Base-by-base conservation (phyloP, 2,329 filamentous ascomycete species). In the Penicillium griseofulvum region DNA sequence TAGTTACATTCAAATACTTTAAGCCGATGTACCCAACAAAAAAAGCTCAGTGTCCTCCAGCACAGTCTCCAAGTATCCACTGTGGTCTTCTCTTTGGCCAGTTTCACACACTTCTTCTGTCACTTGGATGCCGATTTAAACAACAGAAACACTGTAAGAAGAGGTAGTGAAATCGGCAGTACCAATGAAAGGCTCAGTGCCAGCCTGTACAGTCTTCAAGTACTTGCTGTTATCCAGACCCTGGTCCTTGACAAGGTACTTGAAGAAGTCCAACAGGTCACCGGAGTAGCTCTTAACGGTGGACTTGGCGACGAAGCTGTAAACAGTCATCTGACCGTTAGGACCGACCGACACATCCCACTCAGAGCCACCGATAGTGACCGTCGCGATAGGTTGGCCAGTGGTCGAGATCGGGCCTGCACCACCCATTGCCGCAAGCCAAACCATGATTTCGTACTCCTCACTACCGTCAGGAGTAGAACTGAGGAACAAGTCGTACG, bases 361-460 rank as follows among this genome's bases (percentile, higher is more conserved):
- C n/a, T 65, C 71, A 29, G 73, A 68, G 38, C 82, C 83, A 38
- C 70, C 81, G 54, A 87, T 75, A 12, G 75, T 82, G 12, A 80
- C 74, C 1, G 77, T 83, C 3, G 80, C 82, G 60, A 86, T 76
- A 5, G 81, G 62, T 17, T 72, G 74, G 48, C 83, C 83, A 2
- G 66, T 70, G 24, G 68, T 69, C 11, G 70, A 73, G 74, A 87
- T 84, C 24, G 83, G 82, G 5, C 83, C 82, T 2, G 81, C 82
- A 48, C 80, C 80, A 24, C 81, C 83, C 43, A 85, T 71, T 29
- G 81, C 81, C 4, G 76, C 80, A 43, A 86, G 75, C 85, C 85
- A 88, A 61, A 88, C 78, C 85, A 88, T 88, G 63, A 87, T 75
- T 71, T 87, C 85, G 65, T 83, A 86, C 62, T 83, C 75, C n/a